These are phyloP conservation scores for Ganoderma sp. DNA, from an alignment of 1,284 basidiomycete genomes.

Conservation along the genomic window DNA sequence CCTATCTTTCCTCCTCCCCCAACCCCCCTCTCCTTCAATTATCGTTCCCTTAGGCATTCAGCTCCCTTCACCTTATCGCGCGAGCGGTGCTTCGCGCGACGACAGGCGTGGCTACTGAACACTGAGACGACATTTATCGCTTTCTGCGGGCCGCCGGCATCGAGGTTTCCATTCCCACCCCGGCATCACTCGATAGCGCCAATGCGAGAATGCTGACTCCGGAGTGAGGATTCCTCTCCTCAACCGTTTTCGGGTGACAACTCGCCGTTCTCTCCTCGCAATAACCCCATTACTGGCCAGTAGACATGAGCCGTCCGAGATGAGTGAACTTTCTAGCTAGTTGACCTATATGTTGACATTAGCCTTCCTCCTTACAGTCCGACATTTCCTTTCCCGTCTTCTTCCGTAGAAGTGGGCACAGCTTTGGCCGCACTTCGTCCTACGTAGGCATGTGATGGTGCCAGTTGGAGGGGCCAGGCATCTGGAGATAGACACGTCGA, in stretches of 20 bases:
- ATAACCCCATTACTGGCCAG: neutral
- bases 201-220: neutral
- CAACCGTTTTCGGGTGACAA: neutral
- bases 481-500: constrained; percentile 1
- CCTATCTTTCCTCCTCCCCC: neutral
- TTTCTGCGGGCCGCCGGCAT: neutral
- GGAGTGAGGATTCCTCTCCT: neutral
- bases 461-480: neutral
- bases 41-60: neutral
- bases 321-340: neutral
- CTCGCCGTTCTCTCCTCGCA: constrained; percentile 3
- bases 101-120: neutral
- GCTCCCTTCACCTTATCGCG: neutral
- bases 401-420: neutral
- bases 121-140: neutral
- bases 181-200: neutral
- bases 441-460: neutral
- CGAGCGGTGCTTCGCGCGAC: neutral
- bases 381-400: neutral
- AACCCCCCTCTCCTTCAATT: neutral
- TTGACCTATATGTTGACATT: neutral
- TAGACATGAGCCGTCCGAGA: neutral
- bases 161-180: neutral
- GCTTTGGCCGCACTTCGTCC: neutral
- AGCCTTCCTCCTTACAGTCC: neutral